Evolutionary conservation across 768 basidiomycete species (phyloP).

Genomic region (Lentinula boryana): DNA sequence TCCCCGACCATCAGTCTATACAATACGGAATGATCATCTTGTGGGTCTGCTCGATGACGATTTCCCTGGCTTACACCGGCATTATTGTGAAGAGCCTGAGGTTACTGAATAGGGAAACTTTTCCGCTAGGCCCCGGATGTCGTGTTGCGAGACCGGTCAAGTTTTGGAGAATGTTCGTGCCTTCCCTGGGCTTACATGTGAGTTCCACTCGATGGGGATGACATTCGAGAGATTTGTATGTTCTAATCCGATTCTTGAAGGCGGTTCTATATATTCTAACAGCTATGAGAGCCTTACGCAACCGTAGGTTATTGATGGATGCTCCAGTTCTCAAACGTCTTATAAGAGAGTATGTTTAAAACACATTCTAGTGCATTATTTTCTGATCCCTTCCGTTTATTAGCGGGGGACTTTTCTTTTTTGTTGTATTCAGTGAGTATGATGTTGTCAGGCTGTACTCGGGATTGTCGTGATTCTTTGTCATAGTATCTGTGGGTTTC

Average conservation of each 20-base stretch:
- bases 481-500: slow-evolving; percentile 25
- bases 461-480: not conserved
- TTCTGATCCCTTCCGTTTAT: not conserved
- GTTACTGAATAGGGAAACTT: slow-evolving; percentile 6
- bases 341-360: slow-evolving; percentile 27
- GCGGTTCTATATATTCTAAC: slow-evolving; percentile 30
- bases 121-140: slow-evolving; percentile 21
- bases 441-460: not conserved
- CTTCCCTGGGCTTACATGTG: slow-evolving; percentile 32
- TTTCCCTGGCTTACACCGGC: slow-evolving; percentile 25
- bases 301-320: slow-evolving; percentile 23
- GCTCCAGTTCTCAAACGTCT: slow-evolving; percentile 28
- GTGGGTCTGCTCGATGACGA: slow-evolving; percentile 21
- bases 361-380: not conserved
- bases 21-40: slow-evolving; percentile 21
- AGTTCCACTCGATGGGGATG: slow-evolving; percentile 4
- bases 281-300: slow-evolving; percentile 26
- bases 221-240: not conserved
- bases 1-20: slow-evolving; percentile 22
- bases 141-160: slow-evolving; percentile 21
- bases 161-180: slow-evolving; percentile 30
- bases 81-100: slow-evolving; percentile 14
- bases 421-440: slow-evolving; percentile 29
- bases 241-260: slow-evolving; percentile 10
- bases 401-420: slow-evolving; percentile 36